Evolutionary conservation across 176 grass and related monocot species (phyloP), one percentile per base, ranked within the genome.

Genomic region (Bonia amplexicaulis): DNA sequence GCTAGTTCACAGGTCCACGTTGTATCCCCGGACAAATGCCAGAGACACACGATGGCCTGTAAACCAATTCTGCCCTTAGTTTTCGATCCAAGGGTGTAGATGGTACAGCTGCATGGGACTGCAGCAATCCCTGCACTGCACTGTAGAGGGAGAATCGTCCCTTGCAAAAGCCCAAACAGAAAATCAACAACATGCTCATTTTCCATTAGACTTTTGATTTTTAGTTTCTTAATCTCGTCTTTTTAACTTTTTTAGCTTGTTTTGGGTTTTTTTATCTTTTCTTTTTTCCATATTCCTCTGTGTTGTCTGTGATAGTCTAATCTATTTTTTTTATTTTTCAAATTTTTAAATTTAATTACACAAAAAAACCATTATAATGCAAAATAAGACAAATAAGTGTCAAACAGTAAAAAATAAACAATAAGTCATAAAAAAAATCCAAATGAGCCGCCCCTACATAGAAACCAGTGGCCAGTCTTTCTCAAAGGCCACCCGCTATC

Each of bases 381-480:
- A 33, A 33, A 33, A 33, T 33, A 33, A 33, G 0, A 33, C 0
- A 33, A 3, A 33, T 33, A 33, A 33, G 31, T 33, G 0, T 0
- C 31, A 33, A 33, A 33, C 0, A 33, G 0, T 33, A 33, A 33
- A 33, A 33, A 33, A 33, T 33, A 33, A 33, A 33, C 3, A 2
- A 33, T 33, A 33, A 33, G 0, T 33, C 31, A 33, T 3, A 33
- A 33, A 0, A 33, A 29, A 33, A 33, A 33, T 3, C 31, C 31
- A 33, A 33, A 33, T 33, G 31, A 33, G 31, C 31, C 31, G 0
- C 3, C 31, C 31, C 60, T 17, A 19, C 35, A 31, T 49, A 70
- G 62, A 55, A 66, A 45, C 73, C 58, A 82, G 83, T 77, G 64
- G 63, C 40, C 66, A 3, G 74, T 69, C 80, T 57, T 79, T 74